These are phyloP conservation scores for Crucihimalaya himalaica DNA, from an alignment of 345 rosid genomes.

Conservation along the genomic window DNA sequence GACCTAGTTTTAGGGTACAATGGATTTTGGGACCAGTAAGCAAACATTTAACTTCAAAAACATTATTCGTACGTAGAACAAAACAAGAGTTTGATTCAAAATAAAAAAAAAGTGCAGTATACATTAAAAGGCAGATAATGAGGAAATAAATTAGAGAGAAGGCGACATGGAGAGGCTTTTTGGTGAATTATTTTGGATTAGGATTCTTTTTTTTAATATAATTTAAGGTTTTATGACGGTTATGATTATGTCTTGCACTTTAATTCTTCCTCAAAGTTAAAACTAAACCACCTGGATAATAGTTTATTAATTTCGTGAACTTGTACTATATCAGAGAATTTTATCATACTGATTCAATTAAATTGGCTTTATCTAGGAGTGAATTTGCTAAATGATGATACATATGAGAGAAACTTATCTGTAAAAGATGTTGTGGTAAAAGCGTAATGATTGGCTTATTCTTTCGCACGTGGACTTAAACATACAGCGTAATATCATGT, in stretches of 20 bases:
- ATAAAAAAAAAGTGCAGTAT: neutral
- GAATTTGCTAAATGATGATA: neutral
- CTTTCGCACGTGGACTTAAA: neutral
- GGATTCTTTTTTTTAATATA: conserved; percentile 25
- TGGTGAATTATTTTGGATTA: conserved; percentile 32
- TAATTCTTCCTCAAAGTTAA: conserved; percentile 35
- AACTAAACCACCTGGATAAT: conserved; percentile 20
- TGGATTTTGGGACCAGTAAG: conserved; percentile 40
- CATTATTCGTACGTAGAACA: conserved; percentile 11
- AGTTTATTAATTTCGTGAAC: conserved; percentile 5
- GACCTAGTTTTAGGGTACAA: conserved; percentile 31
- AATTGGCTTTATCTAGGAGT: neutral
- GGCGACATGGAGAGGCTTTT: conserved; percentile 36
- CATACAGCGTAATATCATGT: neutral
- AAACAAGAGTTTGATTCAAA: conserved; percentile 35
- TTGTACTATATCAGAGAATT: neutral
- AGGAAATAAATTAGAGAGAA: neutral
- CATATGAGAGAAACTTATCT: neutral
- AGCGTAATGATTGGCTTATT: neutral
- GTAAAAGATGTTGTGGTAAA: neutral
- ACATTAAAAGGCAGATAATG: conserved; percentile 16
- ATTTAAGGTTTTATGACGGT: conserved; percentile 47
- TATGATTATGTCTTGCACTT: conserved; percentile 65
- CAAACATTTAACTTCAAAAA: conserved; percentile 22
- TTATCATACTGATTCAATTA: neutral